These are phyloP conservation scores for Lagenidium sp. DNA, from an alignment of 352 stramenopile species.

Conservation along the genomic window DNA sequence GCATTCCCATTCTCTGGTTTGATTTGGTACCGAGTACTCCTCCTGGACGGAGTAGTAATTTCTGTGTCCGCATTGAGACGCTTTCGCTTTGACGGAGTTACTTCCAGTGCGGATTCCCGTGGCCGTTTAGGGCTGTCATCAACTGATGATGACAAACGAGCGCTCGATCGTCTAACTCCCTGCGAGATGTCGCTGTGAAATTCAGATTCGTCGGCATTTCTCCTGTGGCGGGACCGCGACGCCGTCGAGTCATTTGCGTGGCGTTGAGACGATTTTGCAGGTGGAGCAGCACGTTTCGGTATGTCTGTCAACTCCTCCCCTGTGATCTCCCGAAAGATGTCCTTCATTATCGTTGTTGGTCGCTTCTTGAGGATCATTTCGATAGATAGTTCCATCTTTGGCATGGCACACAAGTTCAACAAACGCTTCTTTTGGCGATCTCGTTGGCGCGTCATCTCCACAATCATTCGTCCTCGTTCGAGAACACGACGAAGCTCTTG, in stretches of 20 bases:
- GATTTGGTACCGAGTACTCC: too few relatives aligned
- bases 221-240: too few relatives aligned
- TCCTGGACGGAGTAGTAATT: too few relatives aligned
- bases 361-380: constrained; percentile 75
- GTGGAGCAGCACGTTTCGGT: constrained; percentile 21
- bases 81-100: constrained; percentile 11
- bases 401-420: constrained; percentile 45
- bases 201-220: too few relatives aligned
- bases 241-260: too few relatives aligned
- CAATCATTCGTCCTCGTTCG: constrained; percentile 74
- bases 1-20: too few relatives aligned
- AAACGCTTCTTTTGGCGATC: constrained; percentile 80
- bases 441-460: constrained; percentile 78
- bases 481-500: constrained; percentile 68
- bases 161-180: constrained; percentile 6
- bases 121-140: neutral
- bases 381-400: constrained; percentile 54
- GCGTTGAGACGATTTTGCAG: too few relatives aligned
- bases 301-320: constrained; percentile 44
- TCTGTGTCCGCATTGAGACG: constrained; percentile 2
- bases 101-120: too few relatives aligned
- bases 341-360: constrained; percentile 57
- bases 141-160: neutral
- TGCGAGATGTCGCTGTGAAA: constrained; percentile 7
- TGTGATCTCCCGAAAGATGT: constrained; percentile 51